A percentile compares a stretch with the other conserved stretches of the same genome.
Evolutionary conservation across 352 stramenopile genomes (phyloP).

Genomic region (Globisporangium spiculum): DNA sequence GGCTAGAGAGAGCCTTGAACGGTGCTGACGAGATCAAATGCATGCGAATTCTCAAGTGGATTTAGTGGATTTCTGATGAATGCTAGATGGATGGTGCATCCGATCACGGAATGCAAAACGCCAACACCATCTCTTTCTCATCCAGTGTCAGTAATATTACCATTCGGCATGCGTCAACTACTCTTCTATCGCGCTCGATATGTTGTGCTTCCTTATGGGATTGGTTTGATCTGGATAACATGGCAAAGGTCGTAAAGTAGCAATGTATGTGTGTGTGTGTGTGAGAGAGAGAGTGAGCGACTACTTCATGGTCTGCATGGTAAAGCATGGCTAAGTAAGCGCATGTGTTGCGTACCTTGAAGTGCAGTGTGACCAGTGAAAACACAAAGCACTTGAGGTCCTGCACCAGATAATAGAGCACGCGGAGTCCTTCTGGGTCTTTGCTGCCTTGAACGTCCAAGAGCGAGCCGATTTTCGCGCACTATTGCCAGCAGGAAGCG

Average conservation of each 20-base stretch:
- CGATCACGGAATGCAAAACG: background rate
- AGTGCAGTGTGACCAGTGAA: constrained; percentile 96
- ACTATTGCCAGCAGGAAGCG: constrained; percentile 37
- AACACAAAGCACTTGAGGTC: constrained; percentile 97
- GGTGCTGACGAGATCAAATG: background rate
- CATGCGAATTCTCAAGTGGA: background rate
- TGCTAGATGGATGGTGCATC: background rate
- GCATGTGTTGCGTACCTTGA: constrained; percentile 75
- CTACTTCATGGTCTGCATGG: background rate
- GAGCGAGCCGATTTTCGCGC: constrained; percentile 94
- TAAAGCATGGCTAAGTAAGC: background rate
- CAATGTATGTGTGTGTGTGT: background rate
- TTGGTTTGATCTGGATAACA: constrained; percentile 89
- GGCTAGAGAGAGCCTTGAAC: background rate
- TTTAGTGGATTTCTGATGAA: background rate
- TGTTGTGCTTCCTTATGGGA: constrained; percentile 57
- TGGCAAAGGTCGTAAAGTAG: background rate
- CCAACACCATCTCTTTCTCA: background rate
- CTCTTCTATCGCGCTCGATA: background rate
- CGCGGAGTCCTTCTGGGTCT: constrained; percentile 92
- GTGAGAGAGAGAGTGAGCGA: background rate
- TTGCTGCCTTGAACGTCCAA: constrained; percentile 95
- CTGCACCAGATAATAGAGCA: constrained; percentile 97
- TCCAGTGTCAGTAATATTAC: constrained; percentile 4
- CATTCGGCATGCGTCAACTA: background rate